Base-by-base conservation (phyloP, 768 basidiomycete species). In the Boletus patriciae region DNA sequence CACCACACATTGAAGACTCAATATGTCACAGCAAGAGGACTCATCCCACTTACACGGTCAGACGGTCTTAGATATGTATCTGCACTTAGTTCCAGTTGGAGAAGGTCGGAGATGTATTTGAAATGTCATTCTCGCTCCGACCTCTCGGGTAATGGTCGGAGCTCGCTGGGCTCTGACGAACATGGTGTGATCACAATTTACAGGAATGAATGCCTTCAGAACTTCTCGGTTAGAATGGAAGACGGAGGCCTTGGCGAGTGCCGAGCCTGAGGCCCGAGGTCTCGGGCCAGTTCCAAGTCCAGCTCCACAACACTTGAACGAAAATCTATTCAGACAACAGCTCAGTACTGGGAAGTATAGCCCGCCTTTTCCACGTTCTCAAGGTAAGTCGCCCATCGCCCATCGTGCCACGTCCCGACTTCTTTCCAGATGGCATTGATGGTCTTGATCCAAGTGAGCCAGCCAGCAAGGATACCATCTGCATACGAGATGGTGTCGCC, bases 401-500 rank as follows among this genome's bases (percentile, higher is more conserved):
- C 25, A 25, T 25, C 4, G 25, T 25, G 25, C 25, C 25, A 25
- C 25, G 25, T 25, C 25, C 3, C 25, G 25, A 25, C 25, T 4
- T 25, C 25, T 25, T 25, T 25, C 25, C 25, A 25, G 25, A 25
- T 25, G 25, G 61, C 73, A 15, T 68, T 43, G 4, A 66, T 63
- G 11, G 52, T 16, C 60, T 64, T 73, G 48, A 73, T 61, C 75
- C 78, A 79, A 25, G 61, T 59, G 45, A 80, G 42, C 61, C 65
- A 68, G 1, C 60, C 70, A 2, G 64, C 77, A 13, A 78, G 51
- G 37, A 66, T 37, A 18, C 73, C 60, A 46, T 79, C 79, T 8
- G 73, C 73, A 50, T 71, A 77, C 15, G 67, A 69, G n/a, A 71
- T 11, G 2, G 54, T 62, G 36, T 72, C 53, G 16, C 76, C 79